Conservation (phyloP, 179 eudicot species). For the Nepenthes alata region DNA sequence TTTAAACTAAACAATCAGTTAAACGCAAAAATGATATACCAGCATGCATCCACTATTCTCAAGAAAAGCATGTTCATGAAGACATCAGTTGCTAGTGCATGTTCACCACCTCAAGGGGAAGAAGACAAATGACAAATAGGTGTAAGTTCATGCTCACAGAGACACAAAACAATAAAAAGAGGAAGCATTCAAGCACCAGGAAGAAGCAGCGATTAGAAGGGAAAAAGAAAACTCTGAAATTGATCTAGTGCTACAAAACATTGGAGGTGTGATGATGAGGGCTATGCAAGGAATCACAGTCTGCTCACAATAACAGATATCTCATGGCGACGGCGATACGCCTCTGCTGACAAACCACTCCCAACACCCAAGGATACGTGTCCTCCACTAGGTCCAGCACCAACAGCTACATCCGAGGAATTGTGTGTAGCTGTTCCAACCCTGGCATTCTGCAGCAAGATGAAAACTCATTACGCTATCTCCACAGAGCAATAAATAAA, state of each 20-base stretch:
- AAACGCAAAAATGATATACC: too few species aligned
- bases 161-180: not conserved
- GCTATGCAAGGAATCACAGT: not conserved
- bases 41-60: too few species aligned
- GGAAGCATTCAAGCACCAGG: not conserved
- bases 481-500: too few species aligned
- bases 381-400: conserved; percentile 23
- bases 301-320: conserved; percentile 66
- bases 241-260: too few species aligned
- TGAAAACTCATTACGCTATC: not conserved
- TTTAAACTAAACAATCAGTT: too few species aligned
- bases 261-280: not conserved
- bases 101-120: not conserved
- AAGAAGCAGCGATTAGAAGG: not conserved
- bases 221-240: not conserved
- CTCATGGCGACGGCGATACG: conserved; percentile 71
- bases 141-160: not conserved
- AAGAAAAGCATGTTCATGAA: too few species aligned
- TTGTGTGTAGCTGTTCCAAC: not conserved
- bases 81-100: too few species aligned
- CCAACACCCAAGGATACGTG: conserved; percentile 24
- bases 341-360: conserved; percentile 48
- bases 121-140: not conserved
- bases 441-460: not conserved
- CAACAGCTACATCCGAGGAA: conserved; percentile 29